Evolutionary conservation across 345 rosid genomes (phyloP), one percentile per base, ranked within the genome.

Genomic region (Punica granatum): DNA sequence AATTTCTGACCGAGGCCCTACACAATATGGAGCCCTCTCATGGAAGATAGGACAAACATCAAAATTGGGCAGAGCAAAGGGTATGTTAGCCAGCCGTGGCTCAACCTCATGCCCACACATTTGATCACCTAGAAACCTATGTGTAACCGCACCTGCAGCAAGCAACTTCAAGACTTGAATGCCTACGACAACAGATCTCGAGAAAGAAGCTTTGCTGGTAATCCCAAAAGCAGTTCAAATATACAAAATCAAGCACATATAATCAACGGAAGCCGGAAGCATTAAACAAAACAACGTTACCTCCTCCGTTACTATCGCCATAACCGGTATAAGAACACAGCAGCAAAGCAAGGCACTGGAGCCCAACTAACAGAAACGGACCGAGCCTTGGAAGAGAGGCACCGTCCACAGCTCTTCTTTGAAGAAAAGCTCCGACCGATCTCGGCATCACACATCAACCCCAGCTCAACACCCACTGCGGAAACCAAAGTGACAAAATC

Each of bases 361-460:
- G 72, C 63, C 65, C n/a, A 19, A 74, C 44, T 73, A 74, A 51
- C 64, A 67, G 44, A 72, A 68, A 58, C 69, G 60, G 58, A 75
- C 33, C 44, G n/a, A 35, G 46, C 61, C 69, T 35, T 34, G 7
- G 30, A 31, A 65, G 62, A 34, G 68, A 49, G 56, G 69, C 74
- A 71, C 69, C 36, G 64, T 54, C 69, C 5, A 48, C 76, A 70
- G 73, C 84, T 72, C 77, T 76, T 67, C 81, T 70, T 8, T 14
- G 62, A 18, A 72, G 77, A 82, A 80, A 74, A 72, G 81, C 81
- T 64, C 54, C 72, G 62, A 73, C 68, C 60, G 84, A 76, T 66
- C 79, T 70, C 75, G 14, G 76, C 86, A 83, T 80, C 64, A 64
- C 77, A 74, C 78, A 79, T 82, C 64, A 70, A 71, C 64, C 59